Evolutionary conservation across 1,139 yeast species (phyloP).

Genomic region (Taiozyma sp.): DNA sequence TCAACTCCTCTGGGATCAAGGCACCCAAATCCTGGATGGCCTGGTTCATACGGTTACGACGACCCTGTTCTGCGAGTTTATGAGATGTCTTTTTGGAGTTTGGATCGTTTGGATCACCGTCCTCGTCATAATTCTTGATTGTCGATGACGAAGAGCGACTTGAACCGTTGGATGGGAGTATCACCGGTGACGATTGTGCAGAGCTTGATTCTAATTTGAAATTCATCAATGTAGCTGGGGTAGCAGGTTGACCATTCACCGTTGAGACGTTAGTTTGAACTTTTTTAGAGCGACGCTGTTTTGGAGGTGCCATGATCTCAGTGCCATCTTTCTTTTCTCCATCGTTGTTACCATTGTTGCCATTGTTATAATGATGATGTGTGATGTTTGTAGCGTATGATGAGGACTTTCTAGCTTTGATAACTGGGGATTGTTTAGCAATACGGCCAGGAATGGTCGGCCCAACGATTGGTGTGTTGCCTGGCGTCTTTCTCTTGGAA

Average conservation of each 20-base stretch:
- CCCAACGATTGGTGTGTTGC: conserved; percentile 32
- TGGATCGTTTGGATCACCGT: conserved; percentile 21
- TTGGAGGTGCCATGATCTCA: conserved; percentile 22
- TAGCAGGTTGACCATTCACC: conserved; percentile 24
- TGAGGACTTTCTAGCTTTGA: conserved; percentile 24
- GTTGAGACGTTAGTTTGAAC: conserved; percentile 11
- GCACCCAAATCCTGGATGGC: conserved; percentile 75
- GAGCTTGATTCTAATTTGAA: conserved; percentile 20
- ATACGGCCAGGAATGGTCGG: conserved; percentile 27
- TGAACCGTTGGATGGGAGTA: conserved; percentile 17
- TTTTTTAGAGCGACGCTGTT: conserved; percentile 8
- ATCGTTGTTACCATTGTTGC: conserved; percentile 4
- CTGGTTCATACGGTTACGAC: conserved; percentile 85
- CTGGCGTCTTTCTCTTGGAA: conserved; percentile 28
- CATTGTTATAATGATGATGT: conserved; percentile 10
- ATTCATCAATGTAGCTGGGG: conserved; percentile 41
- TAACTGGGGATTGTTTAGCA: conserved; percentile 24
- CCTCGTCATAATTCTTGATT: conserved; percentile 2
- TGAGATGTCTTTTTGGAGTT: conserved; percentile 68
- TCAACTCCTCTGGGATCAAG: conserved; percentile 61
- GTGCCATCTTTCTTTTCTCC: conserved; percentile 3
- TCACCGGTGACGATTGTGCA: conserved; percentile 14
- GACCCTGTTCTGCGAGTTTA: conserved; percentile 92
- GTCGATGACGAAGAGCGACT: conserved; percentile 14
- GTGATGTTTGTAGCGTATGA: conserved; percentile 24